These are phyloP conservation scores for Aspergillus cavernicola DNA, from an alignment of 495 filamentous ascomycete species.

Conservation along the genomic window DNA sequence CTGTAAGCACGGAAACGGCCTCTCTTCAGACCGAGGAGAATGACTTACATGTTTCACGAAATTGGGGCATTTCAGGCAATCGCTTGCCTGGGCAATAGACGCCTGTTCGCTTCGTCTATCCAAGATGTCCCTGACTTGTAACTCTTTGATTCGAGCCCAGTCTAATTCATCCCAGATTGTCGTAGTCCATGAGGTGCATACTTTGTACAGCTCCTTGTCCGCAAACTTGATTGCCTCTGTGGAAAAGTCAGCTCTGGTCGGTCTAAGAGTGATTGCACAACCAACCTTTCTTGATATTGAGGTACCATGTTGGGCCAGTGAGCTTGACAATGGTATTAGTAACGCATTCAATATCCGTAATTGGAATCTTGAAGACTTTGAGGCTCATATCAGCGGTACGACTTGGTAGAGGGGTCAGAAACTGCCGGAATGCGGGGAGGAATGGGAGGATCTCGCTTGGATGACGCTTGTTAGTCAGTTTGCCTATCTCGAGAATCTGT, in stretches of 20 bases:
- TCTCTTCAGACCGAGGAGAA: background rate
- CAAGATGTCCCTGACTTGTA: slow-evolving; percentile 69
- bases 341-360: slow-evolving; percentile 75
- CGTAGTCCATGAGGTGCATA: slow-evolving; percentile 66
- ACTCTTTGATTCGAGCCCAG: slow-evolving; percentile 71
- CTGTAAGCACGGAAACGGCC: slow-evolving; percentile 5
- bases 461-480: slow-evolving; percentile 57
- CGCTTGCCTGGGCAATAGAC: slow-evolving; percentile 49
- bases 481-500: slow-evolving; percentile 72
- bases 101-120: slow-evolving; percentile 63
- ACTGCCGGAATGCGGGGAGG: slow-evolving; percentile 57
- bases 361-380: slow-evolving; percentile 60
- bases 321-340: slow-evolving; percentile 69
- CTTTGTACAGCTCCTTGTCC: slow-evolving; percentile 57
- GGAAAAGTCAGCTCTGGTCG: slow-evolving; percentile 10
- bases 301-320: slow-evolving; percentile 40
- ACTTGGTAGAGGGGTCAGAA: slow-evolving; percentile 57
- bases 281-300: slow-evolving; percentile 45
- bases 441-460: slow-evolving; percentile 78
- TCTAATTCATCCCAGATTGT: slow-evolving; percentile 83
- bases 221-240: slow-evolving; percentile 43
- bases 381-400: slow-evolving; percentile 54
- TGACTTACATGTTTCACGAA: slow-evolving; percentile 80
- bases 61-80: slow-evolving; percentile 62
- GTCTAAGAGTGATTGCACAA: background rate